These are phyloP conservation scores for Simplicillium sp. DNA, from an alignment of 2,329 filamentous ascomycete species.

Conservation along the genomic window DNA sequence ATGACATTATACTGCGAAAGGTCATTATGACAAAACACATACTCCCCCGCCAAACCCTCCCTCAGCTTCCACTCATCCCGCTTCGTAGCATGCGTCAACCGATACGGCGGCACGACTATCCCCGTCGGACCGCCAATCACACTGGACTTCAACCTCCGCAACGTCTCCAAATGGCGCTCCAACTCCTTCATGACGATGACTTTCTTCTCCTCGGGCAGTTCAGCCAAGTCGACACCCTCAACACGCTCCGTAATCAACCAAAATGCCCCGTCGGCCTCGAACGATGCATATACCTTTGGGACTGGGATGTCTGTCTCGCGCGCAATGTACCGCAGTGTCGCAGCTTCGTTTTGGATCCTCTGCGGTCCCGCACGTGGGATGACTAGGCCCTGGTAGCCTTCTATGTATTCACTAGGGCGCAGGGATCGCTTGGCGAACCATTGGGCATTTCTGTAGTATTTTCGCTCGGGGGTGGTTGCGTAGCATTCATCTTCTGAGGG, in stretches of 20 bases:
- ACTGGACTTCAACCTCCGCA: constrained; percentile 20
- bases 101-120: constrained; percentile 19
- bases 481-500: no score
- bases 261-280: constrained; percentile 20
- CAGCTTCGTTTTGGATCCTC: constrained; percentile 19
- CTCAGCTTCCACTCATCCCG: constrained; percentile 11
- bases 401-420: constrained; percentile 18
- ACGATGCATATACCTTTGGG: constrained; percentile 13
- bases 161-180: constrained; percentile 12
- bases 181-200: constrained; percentile 16
- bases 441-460: no score
- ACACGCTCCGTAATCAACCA: constrained; percentile 20
- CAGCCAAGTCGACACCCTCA: constrained; percentile 17
- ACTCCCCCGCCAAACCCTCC: no score
- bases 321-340: constrained; percentile 14
- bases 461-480: no score
- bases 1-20: constrained; percentile 14
- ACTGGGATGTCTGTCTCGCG: constrained; percentile 18
- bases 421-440: constrained; percentile 22
- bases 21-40: constrained; percentile 15
- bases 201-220: constrained; percentile 15
- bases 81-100: constrained; percentile 14
- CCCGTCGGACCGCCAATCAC: no score
- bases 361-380: constrained; percentile 18
- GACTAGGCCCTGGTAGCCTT: constrained; percentile 15